Evolutionary conservation across 345 rosid genomes (phyloP).

Genomic region (Eutrema heterophyllum): DNA sequence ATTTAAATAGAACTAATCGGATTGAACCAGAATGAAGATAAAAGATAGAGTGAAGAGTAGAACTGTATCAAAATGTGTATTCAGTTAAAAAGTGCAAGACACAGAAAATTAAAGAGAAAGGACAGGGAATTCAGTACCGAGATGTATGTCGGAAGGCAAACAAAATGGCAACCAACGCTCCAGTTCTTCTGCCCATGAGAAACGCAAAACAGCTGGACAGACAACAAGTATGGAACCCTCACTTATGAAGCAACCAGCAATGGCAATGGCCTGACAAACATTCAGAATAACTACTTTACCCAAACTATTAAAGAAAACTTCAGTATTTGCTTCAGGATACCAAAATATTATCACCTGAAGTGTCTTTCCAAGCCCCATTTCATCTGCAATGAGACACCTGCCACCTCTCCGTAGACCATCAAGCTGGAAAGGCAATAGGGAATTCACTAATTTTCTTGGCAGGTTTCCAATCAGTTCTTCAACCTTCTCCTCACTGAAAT

Average conservation of each 20-base stretch:
- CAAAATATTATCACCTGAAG: conserved; percentile 58
- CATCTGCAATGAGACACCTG: conserved; percentile 92
- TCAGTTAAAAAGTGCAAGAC: not conserved
- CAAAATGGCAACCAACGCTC: conserved; percentile 91
- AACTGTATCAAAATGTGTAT: too few species aligned
- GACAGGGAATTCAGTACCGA: conserved; percentile 43
- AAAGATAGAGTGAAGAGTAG: not conserved
- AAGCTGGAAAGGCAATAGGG: conserved; percentile 80
- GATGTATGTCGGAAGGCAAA: conserved; percentile 88
- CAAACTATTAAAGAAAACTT: not conserved
- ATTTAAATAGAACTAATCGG: too few species aligned
- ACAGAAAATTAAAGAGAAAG: not conserved
- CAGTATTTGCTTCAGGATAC: not conserved
- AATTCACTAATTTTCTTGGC: conserved; percentile 53
- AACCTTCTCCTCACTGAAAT: conserved; percentile 58
- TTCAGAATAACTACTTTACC: not conserved
- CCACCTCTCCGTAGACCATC: conserved; percentile 93
- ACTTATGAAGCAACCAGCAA: conserved; percentile 76
- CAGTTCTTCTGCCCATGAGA: conserved; percentile 91
- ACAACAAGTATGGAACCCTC: conserved; percentile 86
- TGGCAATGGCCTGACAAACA: conserved; percentile 68
- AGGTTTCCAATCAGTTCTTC: conserved; percentile 53
- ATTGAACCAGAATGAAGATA: too few species aligned
- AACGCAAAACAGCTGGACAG: conserved; percentile 90
- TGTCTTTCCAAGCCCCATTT: conserved; percentile 98